Conservation (phyloP, 306 rosid species). For the Benincasa hispida region DNA sequence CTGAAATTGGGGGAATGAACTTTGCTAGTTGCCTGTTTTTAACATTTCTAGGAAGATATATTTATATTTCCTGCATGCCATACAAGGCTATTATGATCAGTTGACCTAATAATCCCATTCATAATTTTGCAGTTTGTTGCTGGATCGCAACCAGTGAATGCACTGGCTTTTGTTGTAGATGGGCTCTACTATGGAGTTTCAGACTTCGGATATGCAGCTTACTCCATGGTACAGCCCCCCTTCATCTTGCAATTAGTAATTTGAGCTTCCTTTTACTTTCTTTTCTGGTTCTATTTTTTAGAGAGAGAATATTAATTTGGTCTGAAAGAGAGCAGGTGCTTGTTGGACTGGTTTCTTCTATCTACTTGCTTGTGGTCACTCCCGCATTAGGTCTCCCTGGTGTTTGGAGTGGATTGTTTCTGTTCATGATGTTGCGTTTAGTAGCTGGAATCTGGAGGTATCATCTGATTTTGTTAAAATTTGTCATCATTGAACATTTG, state of each 20-base stretch:
- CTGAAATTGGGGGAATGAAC: neutral
- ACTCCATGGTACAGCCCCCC: constrained; percentile 62
- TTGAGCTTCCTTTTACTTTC: neutral
- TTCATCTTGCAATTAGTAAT: constrained; percentile 5
- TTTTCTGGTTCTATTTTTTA: neutral
- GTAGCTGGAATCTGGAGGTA: constrained; percentile 83
- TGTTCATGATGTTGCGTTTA: constrained; percentile 81
- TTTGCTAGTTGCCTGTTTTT: neutral
- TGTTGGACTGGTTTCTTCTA: constrained; percentile 53
- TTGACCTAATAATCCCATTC: constrained; percentile 10
- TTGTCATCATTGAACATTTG: neutral
- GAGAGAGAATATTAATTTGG: constrained; percentile 1
- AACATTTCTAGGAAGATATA: neutral
- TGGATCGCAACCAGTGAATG: constrained; percentile 90
- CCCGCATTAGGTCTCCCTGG: constrained; percentile 76
- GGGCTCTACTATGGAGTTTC: constrained; percentile 94
- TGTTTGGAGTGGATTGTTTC: constrained; percentile 80
- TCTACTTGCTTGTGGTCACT: constrained; percentile 51
- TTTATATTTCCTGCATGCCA: neutral
- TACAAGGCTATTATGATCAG: neutral
- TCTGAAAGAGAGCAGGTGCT: constrained; percentile 32
- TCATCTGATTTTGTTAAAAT: neutral
- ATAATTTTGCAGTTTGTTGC: constrained; percentile 68
- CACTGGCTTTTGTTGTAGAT: constrained; percentile 86
- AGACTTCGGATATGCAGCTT: constrained; percentile 81